Base-by-base conservation (phyloP, 257 asterid genomes). In the Eustoma russellianum region DNA sequence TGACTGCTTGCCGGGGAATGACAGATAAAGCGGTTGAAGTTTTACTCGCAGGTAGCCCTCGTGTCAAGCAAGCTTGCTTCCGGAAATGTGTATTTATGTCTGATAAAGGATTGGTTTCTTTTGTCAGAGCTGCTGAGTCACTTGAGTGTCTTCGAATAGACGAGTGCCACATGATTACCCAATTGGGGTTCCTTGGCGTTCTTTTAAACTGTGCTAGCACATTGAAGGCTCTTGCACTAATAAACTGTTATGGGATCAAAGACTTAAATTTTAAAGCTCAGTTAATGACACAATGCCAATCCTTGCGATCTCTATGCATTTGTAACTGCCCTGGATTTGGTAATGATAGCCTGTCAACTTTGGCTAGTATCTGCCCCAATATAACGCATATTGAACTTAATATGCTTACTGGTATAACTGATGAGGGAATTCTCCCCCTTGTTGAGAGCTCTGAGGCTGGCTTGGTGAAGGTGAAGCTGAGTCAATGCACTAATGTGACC, bases 281-380 rank as follows among this genome's bases (percentile, higher is more conserved):
- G 0, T 62, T 62, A 41, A 33, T 74, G 14, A 52, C 84, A 11
- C 57, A 35, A 35, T 78, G 91, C 70, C 15, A 17, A 17, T 79
- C 97, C 6, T 75, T 92, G 41, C 68, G 70, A 38, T 74, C 93
- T 51, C 53, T 92, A 78, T 64, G 85, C 19, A 57, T 92, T 52
- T 66, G 56, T 15, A 78, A 83, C 78, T 92, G 97, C 64, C 86
- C 93, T 0, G 94, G 94, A 46, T 65, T 88, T 4, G 88, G 93
- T 17, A 63, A 92, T 65, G 63, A 60, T 45, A 76, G 81, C 56
- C 70, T 92, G 69, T 65, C 63, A 63, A 41, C 79, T 56, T 58
- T 85, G 65, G 82, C 81, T 35, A 61, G 57, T 14, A 41, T 85
- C 46, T 92, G 95, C 82, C 85, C 91, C 7, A 78, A 75, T 4